Percentiles rank a stretch among this genome's conserved stretches.
phyloP scores from a whole-genome alignment of 257 asterid genomes.

The Misopates orontium region DNA sequence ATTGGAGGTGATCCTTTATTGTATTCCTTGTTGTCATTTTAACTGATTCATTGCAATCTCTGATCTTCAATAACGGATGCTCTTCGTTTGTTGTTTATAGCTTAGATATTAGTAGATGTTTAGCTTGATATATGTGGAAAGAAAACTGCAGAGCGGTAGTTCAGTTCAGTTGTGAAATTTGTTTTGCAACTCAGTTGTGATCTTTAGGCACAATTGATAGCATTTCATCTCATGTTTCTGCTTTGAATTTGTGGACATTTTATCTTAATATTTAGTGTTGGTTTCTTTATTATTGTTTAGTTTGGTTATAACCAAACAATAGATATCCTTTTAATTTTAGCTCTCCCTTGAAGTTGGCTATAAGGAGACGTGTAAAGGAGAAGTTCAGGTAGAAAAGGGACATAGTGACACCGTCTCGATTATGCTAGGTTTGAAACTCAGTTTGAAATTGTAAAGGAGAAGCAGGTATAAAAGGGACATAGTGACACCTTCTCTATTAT shows the following conservation, averaged over 20 bases:
- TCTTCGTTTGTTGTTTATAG: not conserved
- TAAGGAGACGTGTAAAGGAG: not conserved
- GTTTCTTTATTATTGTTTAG: not conserved
- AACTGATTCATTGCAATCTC: conserved; percentile 5
- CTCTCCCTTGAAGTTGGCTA: conserved; percentile 10
- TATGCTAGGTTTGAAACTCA: not conserved
- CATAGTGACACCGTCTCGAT: not conserved
- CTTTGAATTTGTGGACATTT: conserved; percentile 6
- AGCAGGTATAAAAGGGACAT: not conserved
- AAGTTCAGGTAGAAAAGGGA: not conserved
- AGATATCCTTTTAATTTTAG: too few relatives aligned
- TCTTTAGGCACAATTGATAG: conserved; percentile 15
- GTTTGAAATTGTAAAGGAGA: conserved; percentile 7
- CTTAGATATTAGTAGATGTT: not conserved
- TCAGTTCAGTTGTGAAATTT: not conserved
- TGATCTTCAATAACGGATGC: conserved; percentile 2
- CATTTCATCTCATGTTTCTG: conserved; percentile 4
- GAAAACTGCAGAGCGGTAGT: conserved; percentile 1
- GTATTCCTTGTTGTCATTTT: conserved; percentile 1
- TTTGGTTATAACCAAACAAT: conserved; percentile 6
- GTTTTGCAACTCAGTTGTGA: conserved; percentile 13
- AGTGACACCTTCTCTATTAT: not conserved
- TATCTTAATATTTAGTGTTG: conserved; percentile 2
- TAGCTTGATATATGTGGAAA: conserved; percentile 2
- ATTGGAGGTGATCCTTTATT: conserved; percentile 23